These are phyloP conservation scores for Ottelia alismoides DNA, from an alignment of 106 monocot genomes.

Conservation along the genomic window DNA sequence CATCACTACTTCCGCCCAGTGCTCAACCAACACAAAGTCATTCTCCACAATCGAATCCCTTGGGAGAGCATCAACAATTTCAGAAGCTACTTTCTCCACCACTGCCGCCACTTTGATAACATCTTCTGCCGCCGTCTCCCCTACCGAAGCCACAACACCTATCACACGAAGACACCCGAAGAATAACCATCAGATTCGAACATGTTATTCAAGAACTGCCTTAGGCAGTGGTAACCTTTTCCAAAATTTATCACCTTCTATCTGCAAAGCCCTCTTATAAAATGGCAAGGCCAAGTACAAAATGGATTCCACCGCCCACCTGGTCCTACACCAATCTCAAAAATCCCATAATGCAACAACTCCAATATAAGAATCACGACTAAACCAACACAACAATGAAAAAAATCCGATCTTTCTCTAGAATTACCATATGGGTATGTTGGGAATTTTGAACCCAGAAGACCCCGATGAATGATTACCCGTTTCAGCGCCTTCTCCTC, in stretches of 20 bases:
- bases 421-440: too few species aligned
- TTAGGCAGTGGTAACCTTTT: not conserved
- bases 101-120: constrained; percentile 3
- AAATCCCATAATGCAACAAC: too few species aligned
- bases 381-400: too few species aligned
- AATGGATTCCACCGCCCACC: constrained; percentile 4
- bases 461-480: too few species aligned
- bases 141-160: constrained; percentile 3
- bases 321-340: constrained; percentile 1
- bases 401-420: too few species aligned
- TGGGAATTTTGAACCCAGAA: too few species aligned
- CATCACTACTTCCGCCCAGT: constrained; percentile 1
- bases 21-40: constrained; percentile 9
- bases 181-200: not conserved
- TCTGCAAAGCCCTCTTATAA: not conserved
- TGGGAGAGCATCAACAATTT: constrained; percentile 5
- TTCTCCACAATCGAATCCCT: constrained; percentile 11
- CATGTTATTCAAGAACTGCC: not conserved
- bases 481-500: too few species aligned
- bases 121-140: constrained; percentile 4
- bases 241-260: constrained; percentile 3
- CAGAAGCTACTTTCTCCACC: constrained; percentile 7
- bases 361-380: too few species aligned
- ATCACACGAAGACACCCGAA: not conserved
- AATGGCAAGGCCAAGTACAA: constrained; percentile 2